Evolutionary conservation across 345 rosid species (phyloP).

Genomic region (Murraya paniculata): DNA sequence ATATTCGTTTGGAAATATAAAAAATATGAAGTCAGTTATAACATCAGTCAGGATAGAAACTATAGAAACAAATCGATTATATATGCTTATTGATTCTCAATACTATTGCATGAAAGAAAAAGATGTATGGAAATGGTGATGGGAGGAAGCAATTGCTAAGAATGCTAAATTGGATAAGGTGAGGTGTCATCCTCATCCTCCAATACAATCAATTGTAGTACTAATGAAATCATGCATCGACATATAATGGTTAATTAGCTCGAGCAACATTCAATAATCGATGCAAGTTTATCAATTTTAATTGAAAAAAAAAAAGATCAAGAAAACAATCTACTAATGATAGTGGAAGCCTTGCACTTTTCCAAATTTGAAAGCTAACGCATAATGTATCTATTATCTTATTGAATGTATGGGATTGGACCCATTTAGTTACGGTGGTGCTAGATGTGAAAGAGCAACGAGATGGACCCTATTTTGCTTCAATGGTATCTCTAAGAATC

Average conservation of each 20-base stretch:
- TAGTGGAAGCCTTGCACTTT: background rate
- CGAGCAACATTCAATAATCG: background rate
- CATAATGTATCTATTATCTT: background rate
- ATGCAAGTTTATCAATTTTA: background rate
- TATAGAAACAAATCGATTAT: background rate
- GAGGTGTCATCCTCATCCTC: constrained; percentile 13
- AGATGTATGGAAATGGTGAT: background rate
- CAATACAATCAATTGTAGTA: background rate
- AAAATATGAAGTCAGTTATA: background rate
- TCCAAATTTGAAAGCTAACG: background rate
- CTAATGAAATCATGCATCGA: background rate
- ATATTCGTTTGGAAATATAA: background rate
- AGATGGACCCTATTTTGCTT: constrained; percentile 14
- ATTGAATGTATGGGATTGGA: background rate
- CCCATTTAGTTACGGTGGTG: constrained; percentile 3
- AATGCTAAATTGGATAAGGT: background rate
- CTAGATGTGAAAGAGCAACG: background rate
- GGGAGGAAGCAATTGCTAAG: background rate
- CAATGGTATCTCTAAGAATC: background rate
- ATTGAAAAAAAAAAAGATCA: background rate
- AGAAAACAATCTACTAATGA: background rate
- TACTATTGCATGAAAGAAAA: background rate
- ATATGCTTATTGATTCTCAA: no score
- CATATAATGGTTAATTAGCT: background rate
- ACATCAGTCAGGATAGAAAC: background rate